These are phyloP conservation scores for Dendrocalamus sinicus DNA, from an alignment of 176 grass and related monocot genomes.

Conservation along the genomic window DNA sequence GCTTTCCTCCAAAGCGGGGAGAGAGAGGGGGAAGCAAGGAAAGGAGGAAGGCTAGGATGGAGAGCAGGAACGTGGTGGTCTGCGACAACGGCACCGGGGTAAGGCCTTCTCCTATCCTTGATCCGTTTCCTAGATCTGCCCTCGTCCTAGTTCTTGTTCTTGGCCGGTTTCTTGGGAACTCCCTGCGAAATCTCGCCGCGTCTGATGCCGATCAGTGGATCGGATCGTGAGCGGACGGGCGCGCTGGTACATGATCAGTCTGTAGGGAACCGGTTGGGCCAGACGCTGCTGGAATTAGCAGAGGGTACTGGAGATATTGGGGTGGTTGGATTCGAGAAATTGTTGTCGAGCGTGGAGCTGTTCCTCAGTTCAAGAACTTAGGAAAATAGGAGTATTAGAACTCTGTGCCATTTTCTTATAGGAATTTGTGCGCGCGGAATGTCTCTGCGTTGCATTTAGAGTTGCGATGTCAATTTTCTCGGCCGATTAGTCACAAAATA, in stretches of 20 bases:
- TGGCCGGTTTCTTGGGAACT: not conserved
- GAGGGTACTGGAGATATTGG: not conserved
- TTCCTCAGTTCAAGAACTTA: not conserved
- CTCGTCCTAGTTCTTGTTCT: not conserved
- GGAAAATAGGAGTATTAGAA: not conserved
- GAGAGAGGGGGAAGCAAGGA: not conserved
- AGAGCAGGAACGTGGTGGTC: slow-evolving; percentile 74
- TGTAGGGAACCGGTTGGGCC: not conserved
- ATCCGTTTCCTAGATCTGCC: slow-evolving; percentile 15
- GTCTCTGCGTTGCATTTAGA: not conserved
- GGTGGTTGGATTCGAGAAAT: not conserved
- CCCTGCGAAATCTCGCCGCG: not conserved
- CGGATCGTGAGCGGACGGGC: not conserved
- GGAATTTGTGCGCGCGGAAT: not conserved
- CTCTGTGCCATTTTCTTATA: not conserved
- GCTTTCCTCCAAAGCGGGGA: not conserved
- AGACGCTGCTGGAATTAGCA: not conserved
- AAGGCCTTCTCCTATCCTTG: not conserved
- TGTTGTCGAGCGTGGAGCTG: not conserved
- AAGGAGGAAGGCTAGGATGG: slow-evolving; percentile 45
- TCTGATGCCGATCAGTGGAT: not conserved
- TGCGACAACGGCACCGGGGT: slow-evolving; percentile 94
- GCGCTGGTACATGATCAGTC: not conserved
- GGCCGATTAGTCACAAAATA: not conserved
- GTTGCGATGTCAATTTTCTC: not conserved